These are phyloP conservation scores for Malassezia cuniculi DNA, from an alignment of 1,284 basidiomycete species.

Conservation along the genomic window DNA sequence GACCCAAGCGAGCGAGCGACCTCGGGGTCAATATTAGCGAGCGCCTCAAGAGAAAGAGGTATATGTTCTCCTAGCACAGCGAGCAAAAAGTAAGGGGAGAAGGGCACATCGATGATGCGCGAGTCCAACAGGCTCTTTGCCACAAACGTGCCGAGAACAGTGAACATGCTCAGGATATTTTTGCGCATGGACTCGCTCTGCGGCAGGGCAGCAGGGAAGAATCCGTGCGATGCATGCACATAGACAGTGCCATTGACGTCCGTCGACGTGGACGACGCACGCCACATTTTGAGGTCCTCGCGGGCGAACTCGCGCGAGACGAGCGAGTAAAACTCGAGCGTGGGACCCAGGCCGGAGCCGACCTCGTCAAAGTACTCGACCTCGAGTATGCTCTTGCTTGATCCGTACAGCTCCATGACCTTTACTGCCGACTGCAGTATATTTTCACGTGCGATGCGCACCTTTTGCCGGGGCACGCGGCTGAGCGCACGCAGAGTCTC, in stretches of 20 bases:
- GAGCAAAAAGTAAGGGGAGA: slow-evolving; percentile 84
- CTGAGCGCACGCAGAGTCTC: slow-evolving; percentile 83
- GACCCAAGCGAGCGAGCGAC: slow-evolving; percentile 74
- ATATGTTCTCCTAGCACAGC: slow-evolving; percentile 72
- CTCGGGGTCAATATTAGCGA: slow-evolving; percentile 63
- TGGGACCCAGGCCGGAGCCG: slow-evolving; percentile 90
- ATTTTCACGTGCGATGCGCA: slow-evolving; percentile 84
- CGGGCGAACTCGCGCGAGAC: slow-evolving; percentile 85
- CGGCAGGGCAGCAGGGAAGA: slow-evolving; percentile 67
- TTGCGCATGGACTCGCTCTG: slow-evolving; percentile 1
- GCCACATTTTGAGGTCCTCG: slow-evolving; percentile 75
- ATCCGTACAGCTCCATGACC: slow-evolving; percentile 89
- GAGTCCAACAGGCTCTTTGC: slow-evolving; percentile 95
- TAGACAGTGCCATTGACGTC: slow-evolving; percentile 39
- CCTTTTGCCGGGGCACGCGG: slow-evolving; percentile 85
- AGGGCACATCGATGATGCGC: slow-evolving; percentile 85
- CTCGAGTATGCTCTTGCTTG: slow-evolving; percentile 76
- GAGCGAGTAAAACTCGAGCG: slow-evolving; percentile 92
- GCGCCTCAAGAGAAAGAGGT: slow-evolving; percentile 61
- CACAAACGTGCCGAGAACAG: slow-evolving; percentile 88
- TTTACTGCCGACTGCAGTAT: slow-evolving; percentile 94
- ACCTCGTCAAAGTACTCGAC: slow-evolving; percentile 99
- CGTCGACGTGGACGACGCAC: slow-evolving; percentile 61
- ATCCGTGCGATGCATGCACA: slow-evolving; percentile 56
- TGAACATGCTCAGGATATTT: slow-evolving; percentile 59